Percentiles rank a stretch among this genome's conserved stretches.
These are phyloP conservation scores for Papiliotrema terrestris DNA, from an alignment of 1,284 basidiomycete species.

Conservation along the genomic window DNA sequence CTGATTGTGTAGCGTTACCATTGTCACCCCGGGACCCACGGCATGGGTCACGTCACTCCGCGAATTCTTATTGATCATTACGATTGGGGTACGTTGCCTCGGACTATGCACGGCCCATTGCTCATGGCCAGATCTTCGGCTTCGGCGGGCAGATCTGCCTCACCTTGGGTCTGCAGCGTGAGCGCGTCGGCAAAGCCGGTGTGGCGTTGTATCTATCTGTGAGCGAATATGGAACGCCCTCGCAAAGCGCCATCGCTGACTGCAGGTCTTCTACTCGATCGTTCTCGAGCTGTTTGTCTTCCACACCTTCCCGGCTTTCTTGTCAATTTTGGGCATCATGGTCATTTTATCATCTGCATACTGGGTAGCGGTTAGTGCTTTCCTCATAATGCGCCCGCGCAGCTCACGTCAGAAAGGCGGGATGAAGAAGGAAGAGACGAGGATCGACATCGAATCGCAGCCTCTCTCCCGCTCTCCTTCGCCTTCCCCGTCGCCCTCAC, in stretches of 20 bases:
- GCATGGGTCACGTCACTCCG: constrained; percentile 7
- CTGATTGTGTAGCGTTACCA: constrained; percentile 9
- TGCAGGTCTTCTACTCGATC: constrained; percentile 42
- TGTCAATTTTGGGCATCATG: constrained; percentile 39
- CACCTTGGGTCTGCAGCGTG: constrained; percentile 47
- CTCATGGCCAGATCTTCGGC: constrained; percentile 52
- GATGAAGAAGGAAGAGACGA: not conserved
- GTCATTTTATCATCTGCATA: constrained; percentile 44
- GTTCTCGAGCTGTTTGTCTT: constrained; percentile 47
- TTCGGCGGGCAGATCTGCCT: constrained; percentile 58
- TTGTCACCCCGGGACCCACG: constrained; percentile 14
- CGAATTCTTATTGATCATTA: constrained; percentile 38
- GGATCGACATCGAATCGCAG: not conserved
- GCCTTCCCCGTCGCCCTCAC: not conserved
- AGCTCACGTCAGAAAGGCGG: not conserved
- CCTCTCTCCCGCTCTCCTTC: not conserved
- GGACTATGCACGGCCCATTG: constrained; percentile 44
- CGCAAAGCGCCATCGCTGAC: not conserved
- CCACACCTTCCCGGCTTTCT: constrained; percentile 37
- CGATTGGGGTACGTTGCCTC: constrained; percentile 51
- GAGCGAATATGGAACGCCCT: not conserved
- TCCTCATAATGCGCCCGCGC: not conserved
- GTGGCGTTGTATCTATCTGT: constrained; percentile 49
- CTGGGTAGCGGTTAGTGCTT: constrained; percentile 44
- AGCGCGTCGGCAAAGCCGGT: constrained; percentile 48